Evolutionary conservation across 2,329 filamentous ascomycete genomes (phyloP).

Genomic region (Penicillium sp.): DNA sequence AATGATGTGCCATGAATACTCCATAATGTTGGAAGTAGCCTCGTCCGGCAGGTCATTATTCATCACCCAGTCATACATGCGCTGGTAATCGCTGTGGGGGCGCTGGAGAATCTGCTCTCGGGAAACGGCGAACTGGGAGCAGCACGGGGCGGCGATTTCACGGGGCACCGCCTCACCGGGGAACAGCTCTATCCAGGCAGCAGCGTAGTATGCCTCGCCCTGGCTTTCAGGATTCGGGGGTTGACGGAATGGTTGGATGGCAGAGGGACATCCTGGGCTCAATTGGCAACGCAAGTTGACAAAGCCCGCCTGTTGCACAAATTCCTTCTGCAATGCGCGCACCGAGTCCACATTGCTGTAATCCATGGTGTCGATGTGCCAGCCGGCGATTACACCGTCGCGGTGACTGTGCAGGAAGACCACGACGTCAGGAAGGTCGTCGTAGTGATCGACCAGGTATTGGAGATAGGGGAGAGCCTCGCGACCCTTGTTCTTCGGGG

Average conservation of each 20-base stretch:
- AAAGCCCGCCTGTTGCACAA: constrained; percentile 54
- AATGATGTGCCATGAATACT: constrained; percentile 63
- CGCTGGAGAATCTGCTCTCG: constrained; percentile 50
- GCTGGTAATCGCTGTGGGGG: constrained; percentile 52
- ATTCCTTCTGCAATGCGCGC: constrained; percentile 48
- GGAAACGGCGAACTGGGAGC: constrained; percentile 62
- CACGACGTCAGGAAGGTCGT: constrained; percentile 50
- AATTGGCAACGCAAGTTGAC: constrained; percentile 56
- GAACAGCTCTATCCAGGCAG: constrained; percentile 26
- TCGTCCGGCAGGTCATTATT: constrained; percentile 53
- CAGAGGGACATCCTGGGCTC: constrained; percentile 35
- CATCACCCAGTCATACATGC: constrained; percentile 58
- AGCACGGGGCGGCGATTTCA: constrained; percentile 56
- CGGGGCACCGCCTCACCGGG: constrained; percentile 41
- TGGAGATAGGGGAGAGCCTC: constrained; percentile 48
- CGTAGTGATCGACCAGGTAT: constrained; percentile 48
- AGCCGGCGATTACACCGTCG: constrained; percentile 42
- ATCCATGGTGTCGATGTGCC: constrained; percentile 58
- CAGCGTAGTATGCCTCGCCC: constrained; percentile 32
- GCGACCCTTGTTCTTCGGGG: constrained; percentile 44
- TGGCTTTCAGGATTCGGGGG: constrained; percentile 23
- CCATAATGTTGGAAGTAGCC: constrained; percentile 57
- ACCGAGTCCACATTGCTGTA: constrained; percentile 55
- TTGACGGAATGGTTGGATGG: constrained; percentile 25
- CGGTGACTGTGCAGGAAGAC: constrained; percentile 59